These are phyloP conservation scores for Bretziella fagacearum DNA, from an alignment of 2,329 filamentous ascomycete genomes.

Conservation along the genomic window DNA sequence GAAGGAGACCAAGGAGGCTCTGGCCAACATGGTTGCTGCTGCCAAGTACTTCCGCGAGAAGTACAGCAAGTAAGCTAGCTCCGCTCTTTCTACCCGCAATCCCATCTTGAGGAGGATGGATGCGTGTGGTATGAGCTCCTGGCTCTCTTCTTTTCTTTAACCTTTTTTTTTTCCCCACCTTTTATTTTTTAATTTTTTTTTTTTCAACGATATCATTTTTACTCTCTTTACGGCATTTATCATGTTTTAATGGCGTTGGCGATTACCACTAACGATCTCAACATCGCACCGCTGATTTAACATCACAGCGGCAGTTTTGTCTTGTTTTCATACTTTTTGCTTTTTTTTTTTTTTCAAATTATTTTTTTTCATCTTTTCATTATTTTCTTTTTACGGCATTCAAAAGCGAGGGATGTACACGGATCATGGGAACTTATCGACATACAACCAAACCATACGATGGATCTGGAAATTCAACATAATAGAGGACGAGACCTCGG, in stretches of 20 bases:
- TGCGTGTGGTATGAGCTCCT: slow-evolving; percentile 1
- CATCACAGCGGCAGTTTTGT: slow-evolving; percentile 14
- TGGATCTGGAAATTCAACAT: slow-evolving; percentile 17
- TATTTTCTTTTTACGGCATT: slow-evolving; percentile 14
- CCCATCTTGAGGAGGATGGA: slow-evolving; percentile 6
- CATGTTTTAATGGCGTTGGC: slow-evolving; percentile 15
- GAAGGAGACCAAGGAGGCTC: slow-evolving; percentile 93
- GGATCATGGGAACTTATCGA: slow-evolving; percentile 16
- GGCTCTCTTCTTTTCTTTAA: slow-evolving; percentile 8
- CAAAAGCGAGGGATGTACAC: slow-evolving; percentile 14
- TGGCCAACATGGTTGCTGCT: slow-evolving; percentile 94
- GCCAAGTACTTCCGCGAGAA: slow-evolving; percentile 93
- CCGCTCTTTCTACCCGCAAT: neutral
- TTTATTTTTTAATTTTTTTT: slow-evolving; percentile 10
- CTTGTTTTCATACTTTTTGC: slow-evolving; percentile 14
- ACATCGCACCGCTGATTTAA: slow-evolving; percentile 27
- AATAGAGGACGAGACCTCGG: slow-evolving; percentile 14
- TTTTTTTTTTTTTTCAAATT: slow-evolving; percentile 11
- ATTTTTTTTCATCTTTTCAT: slow-evolving; percentile 11
- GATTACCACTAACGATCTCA: slow-evolving; percentile 35
- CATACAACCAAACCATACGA: slow-evolving; percentile 13
- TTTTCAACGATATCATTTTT: neutral
- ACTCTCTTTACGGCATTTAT: slow-evolving; percentile 14
- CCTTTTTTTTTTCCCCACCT: slow-evolving; percentile 18
- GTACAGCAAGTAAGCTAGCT: slow-evolving; percentile 45